phyloP scores from a whole-genome alignment of 2,329 filamentous ascomycete species.

The Alternaria novae-zelandiae region DNA sequence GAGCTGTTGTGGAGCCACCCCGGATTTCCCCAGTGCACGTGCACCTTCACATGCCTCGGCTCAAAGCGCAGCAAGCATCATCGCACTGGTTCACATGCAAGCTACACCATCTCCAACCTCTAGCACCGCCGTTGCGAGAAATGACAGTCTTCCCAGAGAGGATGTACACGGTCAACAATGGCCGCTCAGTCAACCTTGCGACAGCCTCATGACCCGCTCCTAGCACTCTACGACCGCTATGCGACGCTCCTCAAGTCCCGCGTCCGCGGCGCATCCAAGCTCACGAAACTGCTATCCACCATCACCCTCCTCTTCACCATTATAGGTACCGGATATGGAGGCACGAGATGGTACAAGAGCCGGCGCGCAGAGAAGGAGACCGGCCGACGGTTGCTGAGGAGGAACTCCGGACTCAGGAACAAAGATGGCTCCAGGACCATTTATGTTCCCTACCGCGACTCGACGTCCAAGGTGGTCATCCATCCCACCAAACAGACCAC shows the following conservation, averaged over 20 bases:
- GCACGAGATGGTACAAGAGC: slow-evolving; percentile 77
- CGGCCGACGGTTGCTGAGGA: slow-evolving; percentile 79
- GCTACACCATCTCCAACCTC: slow-evolving; percentile 11
- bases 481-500: slow-evolving; percentile 88
- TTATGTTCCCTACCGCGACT: slow-evolving; percentile 89
- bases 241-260: slow-evolving; percentile 56
- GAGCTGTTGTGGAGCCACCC: slow-evolving; percentile 10
- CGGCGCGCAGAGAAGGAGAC: slow-evolving; percentile 80
- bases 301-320: slow-evolving; percentile 79
- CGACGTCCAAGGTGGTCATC: slow-evolving; percentile 90
- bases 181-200: slow-evolving; percentile 83
- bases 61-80: slow-evolving; percentile 15
- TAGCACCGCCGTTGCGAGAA: slow-evolving; percentile 15
- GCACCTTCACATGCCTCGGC: slow-evolving; percentile 36
- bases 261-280: slow-evolving; percentile 70
- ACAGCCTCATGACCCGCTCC: slow-evolving; percentile 53
- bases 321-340: slow-evolving; percentile 77
- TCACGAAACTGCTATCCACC: slow-evolving; percentile 76
- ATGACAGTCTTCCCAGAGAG: slow-evolving; percentile 29
- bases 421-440: slow-evolving; percentile 96
- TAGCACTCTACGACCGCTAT: slow-evolving; percentile 57
- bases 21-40: slow-evolving; percentile 24
- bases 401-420: slow-evolving; percentile 90
- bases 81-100: slow-evolving; percentile 27
- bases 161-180: slow-evolving; percentile 62